Evolutionary conservation across 2,329 filamentous ascomycete species (phyloP), one percentile per base, ranked within the genome.

Genomic region (Macrophomina phaseolina): DNA sequence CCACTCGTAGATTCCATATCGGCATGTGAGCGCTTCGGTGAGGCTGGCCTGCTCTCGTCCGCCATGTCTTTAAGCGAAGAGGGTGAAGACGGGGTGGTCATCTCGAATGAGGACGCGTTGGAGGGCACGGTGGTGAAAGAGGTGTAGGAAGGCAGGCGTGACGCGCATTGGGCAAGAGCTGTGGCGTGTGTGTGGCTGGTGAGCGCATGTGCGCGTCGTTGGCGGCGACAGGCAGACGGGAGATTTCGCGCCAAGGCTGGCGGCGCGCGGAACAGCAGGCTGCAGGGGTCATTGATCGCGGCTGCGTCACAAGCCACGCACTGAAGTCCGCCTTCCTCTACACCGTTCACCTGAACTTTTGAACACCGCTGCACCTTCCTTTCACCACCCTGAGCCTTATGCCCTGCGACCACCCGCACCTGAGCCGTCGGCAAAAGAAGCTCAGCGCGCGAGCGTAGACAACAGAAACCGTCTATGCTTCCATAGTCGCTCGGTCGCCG

Each of bases 1-100:
- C 51, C 51, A 23, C 23, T 23, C 23, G 23, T 23, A 32, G 36
- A n/a, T 12, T n/a, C 71, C 75, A 76, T 76, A 12, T 66, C 66
- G 51, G 45, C 58, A n/a, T 68, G 48, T 5, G 67, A 67, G 16
- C 63, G 67, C 45, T 65, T 67, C 23, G 52, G 14, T 5, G 36
- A 11, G 23, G 1, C 23, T 14, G 61, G 49, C 6, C 58, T 61
- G 32, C n/a, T 30, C 16, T 48, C 56, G 18, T 30, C 38, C 9
- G 36, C 32, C n/a, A 4, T 38, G 2, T 5, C 45, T 5, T 30
- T 45, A 1, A 45, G 42, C 3, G n/a, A 23, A 2, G 55, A 6
- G 11, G 55, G 40, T 16, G 45, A 62, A 7, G 12, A 32, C 23
- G 58, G 58, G 9, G 45, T 30, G 32, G 16, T 49, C 58, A 62